Evolutionary conservation across 768 basidiomycete species (phyloP).

Genomic region (Suillus spraguei): DNA sequence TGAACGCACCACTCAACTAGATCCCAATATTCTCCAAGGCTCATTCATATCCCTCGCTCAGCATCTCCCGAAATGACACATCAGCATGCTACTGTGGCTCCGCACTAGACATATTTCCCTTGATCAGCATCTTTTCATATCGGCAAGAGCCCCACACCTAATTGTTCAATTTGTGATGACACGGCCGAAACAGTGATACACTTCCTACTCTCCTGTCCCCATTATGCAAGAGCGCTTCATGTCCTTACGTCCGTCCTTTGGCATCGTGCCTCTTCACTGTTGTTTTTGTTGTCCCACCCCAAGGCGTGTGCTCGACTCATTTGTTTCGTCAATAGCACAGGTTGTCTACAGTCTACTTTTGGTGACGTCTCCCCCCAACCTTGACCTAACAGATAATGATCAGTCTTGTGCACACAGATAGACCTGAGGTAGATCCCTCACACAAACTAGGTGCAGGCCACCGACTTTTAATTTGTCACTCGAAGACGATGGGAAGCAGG

Average conservation of each 20-base stretch:
- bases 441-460: no score
- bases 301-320: background rate
- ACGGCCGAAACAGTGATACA: slow-evolving; percentile 32
- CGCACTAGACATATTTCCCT: slow-evolving; percentile 34
- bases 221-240: slow-evolving; percentile 7
- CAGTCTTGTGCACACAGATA: no score
- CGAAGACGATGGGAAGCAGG: no score
- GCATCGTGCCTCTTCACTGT: rapidly evolving
- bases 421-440: no score
- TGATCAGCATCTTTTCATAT: slow-evolving; percentile 33
- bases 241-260: background rate
- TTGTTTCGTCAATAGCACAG: background rate
- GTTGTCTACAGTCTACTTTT: background rate
- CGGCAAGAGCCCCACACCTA: slow-evolving; percentile 20
- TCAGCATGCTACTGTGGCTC: slow-evolving; percentile 33
- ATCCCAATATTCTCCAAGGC: background rate
- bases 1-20: background rate
- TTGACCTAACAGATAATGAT: no score
- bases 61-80: slow-evolving; percentile 15
- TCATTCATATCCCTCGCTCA: slow-evolving; percentile 6
- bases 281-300: background rate
- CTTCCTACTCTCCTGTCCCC: slow-evolving; percentile 31
- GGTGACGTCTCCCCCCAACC: background rate
- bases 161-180: slow-evolving; percentile 27
- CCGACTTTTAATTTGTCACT: no score